Conservation (phyloP, 106 monocot species). For the Dendrobium nobile region DNA sequence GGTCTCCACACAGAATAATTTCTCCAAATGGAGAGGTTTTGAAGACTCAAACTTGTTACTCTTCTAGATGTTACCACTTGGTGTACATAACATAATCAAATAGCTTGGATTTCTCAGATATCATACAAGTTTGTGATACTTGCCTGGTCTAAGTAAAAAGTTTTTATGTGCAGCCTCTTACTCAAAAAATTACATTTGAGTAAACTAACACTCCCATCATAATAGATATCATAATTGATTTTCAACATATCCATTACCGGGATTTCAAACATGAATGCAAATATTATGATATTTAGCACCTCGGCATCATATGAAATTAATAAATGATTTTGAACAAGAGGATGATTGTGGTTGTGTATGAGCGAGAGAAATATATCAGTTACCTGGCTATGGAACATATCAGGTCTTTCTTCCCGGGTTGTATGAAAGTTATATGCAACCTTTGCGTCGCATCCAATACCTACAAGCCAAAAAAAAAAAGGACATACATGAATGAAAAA, state of each 20-base stretch:
- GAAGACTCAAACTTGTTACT: not conserved
- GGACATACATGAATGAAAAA: not conserved
- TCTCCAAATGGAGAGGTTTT: not conserved
- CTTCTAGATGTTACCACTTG: not conserved
- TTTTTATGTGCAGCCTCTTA: no score
- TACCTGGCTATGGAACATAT: constrained; percentile 73
- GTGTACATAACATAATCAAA: not conserved
- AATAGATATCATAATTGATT: not conserved
- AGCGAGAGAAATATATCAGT: not conserved
- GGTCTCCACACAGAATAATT: no score
- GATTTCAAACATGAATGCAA: not conserved
- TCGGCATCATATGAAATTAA: not conserved
- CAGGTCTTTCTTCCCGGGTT: constrained; percentile 73
- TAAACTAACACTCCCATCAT: not conserved
- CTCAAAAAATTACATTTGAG: no score
- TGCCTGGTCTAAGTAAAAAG: no score
- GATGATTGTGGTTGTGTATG: not conserved
- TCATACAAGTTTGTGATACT: not conserved
- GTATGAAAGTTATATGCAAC: constrained; percentile 92
- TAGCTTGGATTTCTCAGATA: not conserved
- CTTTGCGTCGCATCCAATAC: constrained; percentile 90
- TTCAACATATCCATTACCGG: not conserved
- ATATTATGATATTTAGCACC: not conserved
- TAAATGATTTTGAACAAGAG: not conserved
- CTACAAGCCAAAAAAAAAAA: constrained; percentile 17